phyloP scores from a whole-genome alignment of 1,139 yeast species.

The Suhomyces taliae region DNA sequence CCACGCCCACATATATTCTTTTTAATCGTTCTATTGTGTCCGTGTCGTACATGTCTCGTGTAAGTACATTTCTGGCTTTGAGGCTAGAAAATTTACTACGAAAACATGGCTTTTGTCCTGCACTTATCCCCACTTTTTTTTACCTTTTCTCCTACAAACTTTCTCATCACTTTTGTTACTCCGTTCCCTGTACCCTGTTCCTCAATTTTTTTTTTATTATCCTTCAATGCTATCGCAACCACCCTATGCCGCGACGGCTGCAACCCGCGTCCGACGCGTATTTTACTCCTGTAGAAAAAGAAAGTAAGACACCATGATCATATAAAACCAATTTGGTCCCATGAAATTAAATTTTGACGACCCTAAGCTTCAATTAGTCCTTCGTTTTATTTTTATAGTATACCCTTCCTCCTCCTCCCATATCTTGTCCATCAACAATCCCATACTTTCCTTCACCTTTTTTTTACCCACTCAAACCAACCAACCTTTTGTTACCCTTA shows the following conservation, averaged over 20 bases:
- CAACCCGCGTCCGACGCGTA: constrained; percentile 12
- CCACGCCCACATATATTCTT: neutral
- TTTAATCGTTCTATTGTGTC: neutral
- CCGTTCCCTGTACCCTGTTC: neutral
- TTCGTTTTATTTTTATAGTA: constrained; percentile 7
- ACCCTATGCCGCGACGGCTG: constrained; percentile 7
- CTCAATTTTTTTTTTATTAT: neutral
- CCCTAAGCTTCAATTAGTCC: constrained; percentile 10
- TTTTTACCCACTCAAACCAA: neutral
- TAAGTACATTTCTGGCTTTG: neutral
- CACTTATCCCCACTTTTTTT: neutral
- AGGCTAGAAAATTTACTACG: too few relatives aligned
- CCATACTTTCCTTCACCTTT: neutral
- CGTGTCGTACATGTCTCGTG: constrained; percentile 1
- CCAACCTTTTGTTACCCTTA: neutral
- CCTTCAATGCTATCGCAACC: neutral
- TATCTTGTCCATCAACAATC: neutral
- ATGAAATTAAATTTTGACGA: neutral
- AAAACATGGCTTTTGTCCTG: neutral
- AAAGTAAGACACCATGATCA: constrained; percentile 2
- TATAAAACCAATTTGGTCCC: constrained; percentile 9
- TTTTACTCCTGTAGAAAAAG: constrained; percentile 8
- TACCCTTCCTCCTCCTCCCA: too few relatives aligned
- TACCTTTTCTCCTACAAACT: neutral
- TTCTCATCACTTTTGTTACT: too few relatives aligned